Base-by-base conservation (phyloP, 208 protist genomes). In the Tetramitus jugosus region DNA sequence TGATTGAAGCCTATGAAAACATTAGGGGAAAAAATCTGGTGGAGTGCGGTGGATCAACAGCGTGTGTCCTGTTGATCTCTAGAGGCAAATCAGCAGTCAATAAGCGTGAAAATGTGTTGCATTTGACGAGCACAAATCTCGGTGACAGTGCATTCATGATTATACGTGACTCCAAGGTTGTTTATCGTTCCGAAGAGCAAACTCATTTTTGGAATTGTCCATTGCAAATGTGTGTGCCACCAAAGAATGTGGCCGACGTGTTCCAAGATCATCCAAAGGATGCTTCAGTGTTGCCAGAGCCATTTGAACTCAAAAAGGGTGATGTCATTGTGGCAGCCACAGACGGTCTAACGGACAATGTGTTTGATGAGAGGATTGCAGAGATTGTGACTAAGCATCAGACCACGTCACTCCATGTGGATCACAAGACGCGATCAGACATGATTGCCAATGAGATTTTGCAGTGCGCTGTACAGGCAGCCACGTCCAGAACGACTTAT, bases 161-260 rank as follows among this genome's bases (percentile, higher is more conserved):
- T 39, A 82, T 93, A 49, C 90, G 92, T 42, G 84, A 94, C 80
- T 84, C 87, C 37, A 79, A 86, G 64, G 71, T 87, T 68, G 79
- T 92, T 72, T 91, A 91, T 79, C 87, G 91, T 67, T 86, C 88
- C 13, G 86, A 91, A 76, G 90, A 94, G 79, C 91, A 92, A 77
- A 85, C 91, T 42, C 92, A 96, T 84, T 86, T 85, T 78, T 94
- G 94, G 81, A 96, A 94, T 85, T 87, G 90, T 4, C 92, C 92
- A 7, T 94, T 92, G 77, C 92, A 96, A 83, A 88, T 88, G 10
- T 85, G 94, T 78, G 75, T 93, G 45, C 91, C 91, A 87, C 89
- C 85, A 61, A 65, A 52, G 31, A 20, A n/a, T 23, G n/a, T 39
- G 23, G 62, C 17, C 14, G 68, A 1, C 49, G 26, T 39, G n/a